Evolutionary conservation across 441 rosid species (phyloP), one percentile per base, ranked within the genome.

Genomic region (Erodium texanum): DNA sequence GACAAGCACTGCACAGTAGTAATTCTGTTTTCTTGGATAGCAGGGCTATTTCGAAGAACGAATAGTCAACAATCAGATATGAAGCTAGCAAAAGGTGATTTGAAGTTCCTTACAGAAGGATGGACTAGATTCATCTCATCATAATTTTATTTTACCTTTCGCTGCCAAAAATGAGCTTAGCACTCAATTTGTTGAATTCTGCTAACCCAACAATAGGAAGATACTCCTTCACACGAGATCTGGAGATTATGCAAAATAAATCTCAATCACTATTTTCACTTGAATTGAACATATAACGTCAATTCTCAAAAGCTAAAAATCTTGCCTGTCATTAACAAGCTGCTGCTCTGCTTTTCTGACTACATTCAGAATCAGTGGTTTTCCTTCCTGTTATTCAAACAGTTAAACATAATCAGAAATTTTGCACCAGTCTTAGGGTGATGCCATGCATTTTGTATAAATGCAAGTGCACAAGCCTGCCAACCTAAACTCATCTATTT

Each of bases 1-100:
- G 99, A 94, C 83, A 94, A 88, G 78, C 96, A 89, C 76, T 89
- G 98, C 61, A 94, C 98, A 8, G 99, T 94, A 24, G 96, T 79
- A 76, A 94, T 80, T 69, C 98, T 84, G 69, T 86, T 86, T 79
- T 87, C 94, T 66, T 69, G 79, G 56, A 94, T 87, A 38, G 92
- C 92, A 64, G 88, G 91, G 83, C 99, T 94, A 66, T 67, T 78
- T 23, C 65, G 71, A 75, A 64, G 68, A 22, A 66, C 52, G 5
- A 65, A 66, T 64, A 38, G 23, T 32, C 19, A 36, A 73, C 29
- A 45, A 65, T 73, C 41, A 69, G 67, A 19, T 24, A 34, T 34
- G 38, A 34, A 34, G 38, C 9, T 34, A 34, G 38, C 38, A 34
- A 34, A 34, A 34, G 38, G 38, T 7, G 9, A 34, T 34, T 34